phyloP scores from a whole-genome alignment of 2,329 filamentous ascomycete species.

The Fusarium sp. region DNA sequence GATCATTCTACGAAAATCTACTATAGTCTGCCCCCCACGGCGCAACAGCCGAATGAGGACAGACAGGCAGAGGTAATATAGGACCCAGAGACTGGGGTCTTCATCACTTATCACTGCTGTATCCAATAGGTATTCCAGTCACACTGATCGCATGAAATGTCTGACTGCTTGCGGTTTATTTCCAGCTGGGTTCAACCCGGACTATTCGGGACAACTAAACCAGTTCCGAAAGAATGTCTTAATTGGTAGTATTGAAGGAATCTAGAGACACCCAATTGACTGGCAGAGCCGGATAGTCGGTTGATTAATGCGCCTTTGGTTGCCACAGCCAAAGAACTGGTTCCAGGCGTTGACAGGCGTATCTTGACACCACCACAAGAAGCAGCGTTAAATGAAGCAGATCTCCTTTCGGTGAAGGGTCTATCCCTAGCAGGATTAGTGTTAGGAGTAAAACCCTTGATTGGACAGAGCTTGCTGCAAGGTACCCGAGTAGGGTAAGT shows the following conservation, averaged over 20 bases:
- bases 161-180: slow-evolving; percentile 22
- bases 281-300: slow-evolving; percentile 29
- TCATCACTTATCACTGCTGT: slow-evolving; percentile 14
- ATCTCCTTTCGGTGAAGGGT: slow-evolving; percentile 42
- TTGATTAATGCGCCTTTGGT: background rate
- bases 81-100: slow-evolving; percentile 22
- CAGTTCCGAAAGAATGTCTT: background rate
- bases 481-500: slow-evolving; percentile 35
- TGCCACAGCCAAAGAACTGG: slow-evolving; percentile 13
- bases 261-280: slow-evolving; percentile 27
- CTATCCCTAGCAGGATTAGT: slow-evolving; percentile 33
- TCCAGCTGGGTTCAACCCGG: slow-evolving; percentile 30
- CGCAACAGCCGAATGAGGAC: slow-evolving; percentile 32
- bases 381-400: slow-evolving; percentile 45
- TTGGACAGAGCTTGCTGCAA: slow-evolving; percentile 41
- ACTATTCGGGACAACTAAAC: slow-evolving; percentile 14
- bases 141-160: slow-evolving; percentile 11
- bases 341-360: slow-evolving; percentile 39
- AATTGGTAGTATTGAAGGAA: background rate
- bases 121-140: slow-evolving; percentile 24
- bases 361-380: slow-evolving; percentile 30
- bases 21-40: slow-evolving; percentile 21
- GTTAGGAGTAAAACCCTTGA: slow-evolving; percentile 4
- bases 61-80: slow-evolving; percentile 19
- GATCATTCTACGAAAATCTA: slow-evolving; percentile 44